Evolutionary conservation across 2,329 filamentous ascomycete species (phyloP).

Genomic region (Colletotrichum tanaceti): DNA sequence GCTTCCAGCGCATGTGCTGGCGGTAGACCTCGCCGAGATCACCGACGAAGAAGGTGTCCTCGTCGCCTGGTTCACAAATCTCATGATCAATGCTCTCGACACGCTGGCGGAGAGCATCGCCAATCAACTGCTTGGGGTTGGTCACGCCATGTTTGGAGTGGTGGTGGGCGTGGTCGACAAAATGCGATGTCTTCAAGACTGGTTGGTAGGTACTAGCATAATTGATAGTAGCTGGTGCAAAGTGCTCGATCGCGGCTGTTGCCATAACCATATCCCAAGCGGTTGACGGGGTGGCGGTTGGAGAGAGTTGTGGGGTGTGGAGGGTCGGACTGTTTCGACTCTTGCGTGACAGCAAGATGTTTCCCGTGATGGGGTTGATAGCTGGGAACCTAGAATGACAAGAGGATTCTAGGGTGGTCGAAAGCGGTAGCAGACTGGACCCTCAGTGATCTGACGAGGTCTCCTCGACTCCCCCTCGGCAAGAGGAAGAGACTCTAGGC

Average conservation of each 20-base stretch:
- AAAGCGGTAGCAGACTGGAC: conserved; percentile 93
- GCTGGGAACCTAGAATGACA: conserved; percentile 45
- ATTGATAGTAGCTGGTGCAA: conserved; percentile 61
- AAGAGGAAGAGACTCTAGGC: conserved; percentile 99
- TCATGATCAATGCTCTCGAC: conserved; percentile 88
- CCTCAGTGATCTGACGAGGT: conserved; percentile 92
- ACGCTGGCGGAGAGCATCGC: conserved; percentile 85
- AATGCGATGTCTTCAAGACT: conserved; percentile 58
- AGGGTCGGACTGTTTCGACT: conserved; percentile 34
- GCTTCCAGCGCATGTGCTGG: conserved; percentile 98
- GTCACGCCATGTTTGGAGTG: conserved; percentile 54
- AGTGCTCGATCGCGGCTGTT: conserved; percentile 68
- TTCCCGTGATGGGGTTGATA: conserved; percentile 27
- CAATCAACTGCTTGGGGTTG: conserved; percentile 82
- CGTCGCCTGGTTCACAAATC: conserved; percentile 88
- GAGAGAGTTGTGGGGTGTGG: conserved; percentile 39
- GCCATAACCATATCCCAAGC: conserved; percentile 73
- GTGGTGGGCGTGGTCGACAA: conserved; percentile 51
- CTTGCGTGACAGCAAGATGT: conserved; percentile 33
- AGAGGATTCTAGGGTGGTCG: conserved; percentile 87
- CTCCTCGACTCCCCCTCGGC: conserved; percentile 99
- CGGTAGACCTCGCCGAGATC: conserved; percentile 98
- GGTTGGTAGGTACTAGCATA: conserved; percentile 59
- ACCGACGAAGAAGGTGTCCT: conserved; percentile 98
- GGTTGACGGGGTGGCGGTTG: conserved; percentile 43